Evolutionary conservation across 2,329 filamentous ascomycete species (phyloP).

Genomic region (Aspergillus awamori): DNA sequence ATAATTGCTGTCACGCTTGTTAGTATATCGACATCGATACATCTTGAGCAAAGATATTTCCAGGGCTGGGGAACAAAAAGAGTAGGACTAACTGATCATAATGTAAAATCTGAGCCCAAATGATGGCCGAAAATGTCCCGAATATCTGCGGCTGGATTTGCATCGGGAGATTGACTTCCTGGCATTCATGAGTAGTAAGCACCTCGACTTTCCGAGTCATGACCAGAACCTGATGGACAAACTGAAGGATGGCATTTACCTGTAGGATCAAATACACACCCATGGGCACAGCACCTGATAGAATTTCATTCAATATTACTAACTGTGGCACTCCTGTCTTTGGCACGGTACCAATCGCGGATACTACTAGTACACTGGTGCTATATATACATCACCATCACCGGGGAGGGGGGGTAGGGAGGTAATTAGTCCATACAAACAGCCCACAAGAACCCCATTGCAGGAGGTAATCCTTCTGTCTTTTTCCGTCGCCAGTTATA

Average conservation of each 20-base stretch:
- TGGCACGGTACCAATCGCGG: too few relatives aligned
- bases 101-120: background rate
- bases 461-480: background rate
- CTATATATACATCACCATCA: background rate
- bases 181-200: too few relatives aligned
- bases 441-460: background rate
- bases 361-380: too few relatives aligned
- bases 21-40: background rate
- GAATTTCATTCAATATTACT: too few relatives aligned
- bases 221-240: too few relatives aligned
- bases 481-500: background rate
- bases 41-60: too few relatives aligned
- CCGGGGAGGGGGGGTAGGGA: background rate
- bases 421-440: background rate
- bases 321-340: too few relatives aligned
- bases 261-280: background rate
- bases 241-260: background rate
- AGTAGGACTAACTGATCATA: background rate
- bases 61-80: rapidly evolving
- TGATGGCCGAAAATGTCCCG: background rate
- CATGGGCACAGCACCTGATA: background rate
- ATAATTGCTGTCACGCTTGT: background rate
- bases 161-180: background rate
- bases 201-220: too few relatives aligned
- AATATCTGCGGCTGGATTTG: background rate